Evolutionary conservation across 345 rosid species (phyloP), one percentile per base, ranked within the genome.

Genomic region (Populus deltoides): DNA sequence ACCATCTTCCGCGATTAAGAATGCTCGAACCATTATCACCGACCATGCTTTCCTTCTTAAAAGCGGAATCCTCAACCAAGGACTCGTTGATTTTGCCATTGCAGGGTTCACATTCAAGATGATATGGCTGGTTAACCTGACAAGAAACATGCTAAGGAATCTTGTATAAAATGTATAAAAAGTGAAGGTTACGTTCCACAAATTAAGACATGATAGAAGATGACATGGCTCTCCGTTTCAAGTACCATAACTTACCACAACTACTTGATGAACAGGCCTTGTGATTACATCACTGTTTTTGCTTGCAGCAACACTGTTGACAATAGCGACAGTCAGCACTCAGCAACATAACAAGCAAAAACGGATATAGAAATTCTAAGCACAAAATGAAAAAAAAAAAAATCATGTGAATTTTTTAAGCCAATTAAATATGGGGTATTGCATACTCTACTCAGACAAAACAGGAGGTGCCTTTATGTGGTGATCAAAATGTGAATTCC

Each of bases 51-150:
- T 41, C 68, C 47, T 47, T 53, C 45, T 79, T 35, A 18, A 25
- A 72, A 59, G n/a, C 27, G 47, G 74, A 49, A 70, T 77, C 75
- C 68, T 61, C 66, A 12, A 61, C 27, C 66, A 51, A 79, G 63
- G 66, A 36, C 25, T 49, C 73, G 35, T 13, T n/a, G 55, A 36
- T 27, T 66, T 78, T 55, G n/a, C 62, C 35, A 5, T 8, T 33
- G 15, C 20, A 38, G 25, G 39, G n/a, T 63, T 83, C 65, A 33
- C 45, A n/a, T 51, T 35, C 66, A 38, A 36, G 41, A 51, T 38
- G 25, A 24, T n/a, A 38, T 20, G 66, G 47, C 24, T 15, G 66
- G 66, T 57, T 63, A 55, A 43, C 68, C 74, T 83, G 17, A 65
- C 11, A 45, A 74, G 11, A 51, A 73, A 73, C 38, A 53, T 7